Evolutionary conservation across 2,329 filamentous ascomycete species (phyloP), one percentile per base, ranked within the genome.

Genomic region (Penicillium sp.): DNA sequence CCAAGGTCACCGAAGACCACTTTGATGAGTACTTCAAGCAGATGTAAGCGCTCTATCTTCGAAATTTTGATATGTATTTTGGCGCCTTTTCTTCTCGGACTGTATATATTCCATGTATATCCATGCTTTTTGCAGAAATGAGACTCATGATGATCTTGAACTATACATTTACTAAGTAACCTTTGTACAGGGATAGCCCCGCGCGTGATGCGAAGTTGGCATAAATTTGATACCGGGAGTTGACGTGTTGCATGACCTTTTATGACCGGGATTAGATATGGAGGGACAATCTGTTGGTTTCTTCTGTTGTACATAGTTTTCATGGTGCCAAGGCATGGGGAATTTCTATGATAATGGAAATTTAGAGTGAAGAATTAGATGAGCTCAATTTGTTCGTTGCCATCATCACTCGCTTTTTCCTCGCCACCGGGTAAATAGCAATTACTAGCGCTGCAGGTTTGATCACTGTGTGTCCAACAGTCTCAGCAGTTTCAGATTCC

Each of bases 1-100:
- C 81, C 44, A 70, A 75, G 61, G 78, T 82, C 49, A 78, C 82
- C 0, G 68, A 70, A 44, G 79, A 82, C 39, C 71, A 72, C 52
- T 85, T 83, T 64, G 74, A 78, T 10, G 69, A 75, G 62, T 57
- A 82, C 35, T 81, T 70, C 42, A 57, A 50, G 27, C 53, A 60
- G 27, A 54, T 65, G 61, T 64, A 61, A 61, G 55, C 43, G 27
- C 20, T 13, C 14, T 18, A n/a, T 43, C 9, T 35, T 45, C 41
- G 20, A 8, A 5, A 38, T 44, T 4, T 31, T 27, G 4, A 24
- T 38, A 35, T 28, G 13, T 25, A 35, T 18, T 48, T 47, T 44
- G 39, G 39, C 24, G 39, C 20, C 20, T 47, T 38, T 24, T 20
- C 30, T 54, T 20, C n/a, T 22, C 27, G 27, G 3, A 10, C 4